Percentiles rank a stretch among this genome's conserved stretches.
phyloP scores from a whole-genome alignment of 2,329 filamentous ascomycete species.

The Diaporthe australafricana region DNA sequence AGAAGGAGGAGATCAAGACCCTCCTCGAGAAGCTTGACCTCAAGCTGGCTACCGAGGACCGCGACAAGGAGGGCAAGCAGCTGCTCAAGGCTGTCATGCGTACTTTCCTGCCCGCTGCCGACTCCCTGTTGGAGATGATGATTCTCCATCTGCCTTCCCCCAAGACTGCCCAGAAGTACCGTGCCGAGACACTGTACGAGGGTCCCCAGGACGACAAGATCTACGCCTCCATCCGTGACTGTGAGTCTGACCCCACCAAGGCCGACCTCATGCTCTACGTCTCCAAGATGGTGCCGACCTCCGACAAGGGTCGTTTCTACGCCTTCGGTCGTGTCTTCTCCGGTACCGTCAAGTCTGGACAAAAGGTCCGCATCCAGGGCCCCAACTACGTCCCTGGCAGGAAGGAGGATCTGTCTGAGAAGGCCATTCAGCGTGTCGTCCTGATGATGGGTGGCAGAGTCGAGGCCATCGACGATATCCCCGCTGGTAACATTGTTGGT shows the following conservation, averaged over 20 bases:
- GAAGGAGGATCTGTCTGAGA: slow-evolving; percentile 99
- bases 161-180: slow-evolving; percentile 95
- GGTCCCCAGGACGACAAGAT: slow-evolving; percentile 93
- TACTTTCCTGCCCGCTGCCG: slow-evolving; percentile 98
- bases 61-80: slow-evolving; percentile 95
- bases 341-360: slow-evolving; percentile 95
- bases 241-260: slow-evolving; percentile 80
- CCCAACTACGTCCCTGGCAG: slow-evolving; percentile 98
- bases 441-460: slow-evolving; percentile 99
- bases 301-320: slow-evolving; percentile 99
- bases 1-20: slow-evolving; percentile 88
- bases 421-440: slow-evolving; percentile 99
- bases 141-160: slow-evolving; percentile 98
- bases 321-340: slow-evolving; percentile 99
- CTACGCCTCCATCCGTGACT: slow-evolving; percentile 97
- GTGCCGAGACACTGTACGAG: slow-evolving; percentile 98
- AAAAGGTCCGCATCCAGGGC: slow-evolving; percentile 99
- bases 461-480: slow-evolving; percentile 98
- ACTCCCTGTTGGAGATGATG: slow-evolving; percentile 99
- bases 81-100: slow-evolving; percentile 98
- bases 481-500: slow-evolving; percentile 99
- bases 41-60: slow-evolving; percentile 89
- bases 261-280: slow-evolving; percentile 99
- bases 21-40: slow-evolving; percentile 95
- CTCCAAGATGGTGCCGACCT: slow-evolving; percentile 99